Evolutionary conservation across 2,329 filamentous ascomycete species (phyloP), one percentile per base, ranked within the genome.

Genomic region (Beauveria bassiana): DNA sequence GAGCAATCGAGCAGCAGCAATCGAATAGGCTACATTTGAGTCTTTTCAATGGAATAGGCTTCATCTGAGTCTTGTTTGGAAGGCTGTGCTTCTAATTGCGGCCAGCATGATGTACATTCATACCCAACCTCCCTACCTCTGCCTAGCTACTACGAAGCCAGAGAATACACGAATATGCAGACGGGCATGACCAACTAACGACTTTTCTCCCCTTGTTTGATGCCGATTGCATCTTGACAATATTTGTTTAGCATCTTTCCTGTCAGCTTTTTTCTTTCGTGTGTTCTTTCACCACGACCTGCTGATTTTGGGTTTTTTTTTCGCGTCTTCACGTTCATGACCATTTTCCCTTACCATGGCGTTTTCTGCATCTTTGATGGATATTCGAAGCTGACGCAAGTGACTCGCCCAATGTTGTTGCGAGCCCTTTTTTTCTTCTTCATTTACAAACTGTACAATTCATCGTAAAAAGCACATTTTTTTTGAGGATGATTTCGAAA

Each of bases 401-500:
- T 34, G 31, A 34, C 12, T 34, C 12, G 5, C 5, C 12, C 31
- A 45, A 38, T 22, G 20, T 22, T 47, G 61, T 38, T 12, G 45
- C 28, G 22, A n/a, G 31, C 12, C 31, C 9, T 34, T 34, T 14
- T 14, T 5, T 34, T 20, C 45, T 26, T 57, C 34, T 14, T 57
- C 28, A 46, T 49, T 26, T 34, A 18, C 34, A 24, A 45, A 31
- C 14, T 61, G 59, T 61, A 61, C 34, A 43, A 61, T 57, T 61
- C 52, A 45, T 56, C 43, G 45, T 34, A 34, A 34, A 34, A 34
- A 5, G 9, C 12, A 34, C 31, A 14, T 34, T 12, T 34, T 34
- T 34, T 56, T 45, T 26, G 45, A 43, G 24, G 14, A 24, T 18
- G n/a, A 34, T 1, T 56, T 46, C 45, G 45, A 50, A n/a, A 61